phyloP scores from a whole-genome alignment of 371 early-diverging fungal genomes.

The Haplosporangium sp. region DNA sequence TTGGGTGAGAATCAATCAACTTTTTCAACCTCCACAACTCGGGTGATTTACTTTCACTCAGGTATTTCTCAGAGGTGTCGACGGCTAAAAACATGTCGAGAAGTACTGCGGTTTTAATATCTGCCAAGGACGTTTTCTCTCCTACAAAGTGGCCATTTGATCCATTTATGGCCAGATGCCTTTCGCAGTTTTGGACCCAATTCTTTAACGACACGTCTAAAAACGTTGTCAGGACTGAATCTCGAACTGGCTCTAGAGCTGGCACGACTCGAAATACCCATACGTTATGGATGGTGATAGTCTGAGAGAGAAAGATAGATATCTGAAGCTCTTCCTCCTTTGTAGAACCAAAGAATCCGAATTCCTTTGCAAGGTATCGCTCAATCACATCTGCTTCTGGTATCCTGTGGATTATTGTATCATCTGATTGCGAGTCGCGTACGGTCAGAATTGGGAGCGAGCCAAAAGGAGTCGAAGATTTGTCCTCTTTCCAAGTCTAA shows the following conservation, averaged over 20 bases:
- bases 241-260: conserved; percentile 12
- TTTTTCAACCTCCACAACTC: conserved; percentile 31
- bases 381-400: conserved; percentile 42
- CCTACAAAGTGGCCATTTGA: conserved; percentile 31
- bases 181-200: conserved; percentile 27
- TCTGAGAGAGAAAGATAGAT: conserved; percentile 17
- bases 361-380: conserved; percentile 27
- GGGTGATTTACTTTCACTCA: conserved; percentile 12
- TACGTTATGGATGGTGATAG: conserved; percentile 19
- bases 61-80: neutral
- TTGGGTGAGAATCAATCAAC: conserved; percentile 17
- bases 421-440: conserved; percentile 8
- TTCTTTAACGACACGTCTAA: conserved; percentile 15
- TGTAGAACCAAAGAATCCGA: conserved; percentile 28
- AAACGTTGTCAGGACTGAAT: conserved; percentile 13
- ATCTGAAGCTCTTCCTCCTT: conserved; percentile 31
- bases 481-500: conserved; percentile 28
- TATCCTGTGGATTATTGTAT: conserved; percentile 7
- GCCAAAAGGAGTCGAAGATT: conserved; percentile 23
- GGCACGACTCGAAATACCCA: conserved; percentile 34
- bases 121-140: conserved; percentile 21
- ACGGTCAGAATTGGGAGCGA: conserved; percentile 32
- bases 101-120: conserved; percentile 34
- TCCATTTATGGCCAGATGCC: conserved; percentile 17
- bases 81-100: conserved; percentile 29